Percentiles rank a stretch among this genome's conserved stretches.
phyloP scores from a whole-genome alignment of 2,329 filamentous ascomycete species.

The Colletotrichum cereale region DNA sequence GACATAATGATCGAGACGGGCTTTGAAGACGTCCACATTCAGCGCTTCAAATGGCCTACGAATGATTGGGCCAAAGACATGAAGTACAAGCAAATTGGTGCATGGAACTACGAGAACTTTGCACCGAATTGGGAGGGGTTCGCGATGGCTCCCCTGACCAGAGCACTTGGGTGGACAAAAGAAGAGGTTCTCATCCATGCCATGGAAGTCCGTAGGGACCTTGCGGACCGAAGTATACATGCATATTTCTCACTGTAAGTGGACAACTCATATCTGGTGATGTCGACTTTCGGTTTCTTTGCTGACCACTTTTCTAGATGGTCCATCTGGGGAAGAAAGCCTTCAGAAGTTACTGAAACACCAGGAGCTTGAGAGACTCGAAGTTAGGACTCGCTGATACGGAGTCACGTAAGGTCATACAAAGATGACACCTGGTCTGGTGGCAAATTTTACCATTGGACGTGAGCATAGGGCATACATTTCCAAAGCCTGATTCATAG shows the following conservation, averaged over 20 bases:
- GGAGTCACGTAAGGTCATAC: too few relatives aligned
- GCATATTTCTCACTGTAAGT: slow-evolving; percentile 48
- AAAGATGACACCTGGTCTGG: too few relatives aligned
- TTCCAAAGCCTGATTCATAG: too few relatives aligned
- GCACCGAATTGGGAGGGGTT: slow-evolving; percentile 7
- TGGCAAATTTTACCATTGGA: too few relatives aligned
- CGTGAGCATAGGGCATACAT: too few relatives aligned
- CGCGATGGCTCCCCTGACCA: background rate
- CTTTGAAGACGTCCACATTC: background rate
- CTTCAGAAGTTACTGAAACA: too few relatives aligned
- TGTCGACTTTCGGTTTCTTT: too few relatives aligned
- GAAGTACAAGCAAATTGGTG: background rate
- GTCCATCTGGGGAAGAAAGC: too few relatives aligned
- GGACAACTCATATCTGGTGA: background rate
- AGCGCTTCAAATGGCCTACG: slow-evolving; percentile 18
- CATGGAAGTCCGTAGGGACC: slow-evolving; percentile 47
- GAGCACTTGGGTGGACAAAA: slow-evolving; percentile 9
- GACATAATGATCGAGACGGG: background rate
- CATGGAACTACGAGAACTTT: slow-evolving; percentile 4
- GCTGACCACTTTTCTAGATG: too few relatives aligned
- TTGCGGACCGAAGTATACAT: slow-evolving; percentile 47
- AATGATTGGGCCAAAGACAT: background rate
- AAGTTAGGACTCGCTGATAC: too few relatives aligned
- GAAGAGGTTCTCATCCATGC: slow-evolving; percentile 49
- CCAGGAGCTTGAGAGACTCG: too few relatives aligned